A percentile compares a stretch with the other conserved stretches of the same genome.
These are phyloP conservation scores for Platanthera zijinensis DNA, from an alignment of 106 monocot species.

Conservation along the genomic window DNA sequence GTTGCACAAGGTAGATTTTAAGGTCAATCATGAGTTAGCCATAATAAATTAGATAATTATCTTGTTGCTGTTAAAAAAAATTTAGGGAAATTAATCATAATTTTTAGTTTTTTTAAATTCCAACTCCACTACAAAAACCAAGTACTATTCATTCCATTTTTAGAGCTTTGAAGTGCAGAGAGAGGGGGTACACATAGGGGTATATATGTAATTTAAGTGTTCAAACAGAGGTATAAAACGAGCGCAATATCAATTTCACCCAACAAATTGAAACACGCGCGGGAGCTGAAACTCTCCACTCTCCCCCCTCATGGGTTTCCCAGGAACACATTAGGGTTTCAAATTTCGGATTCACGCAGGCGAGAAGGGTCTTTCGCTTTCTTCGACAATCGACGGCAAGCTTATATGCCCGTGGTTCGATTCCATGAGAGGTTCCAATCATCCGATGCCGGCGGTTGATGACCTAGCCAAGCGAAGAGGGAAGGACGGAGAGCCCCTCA, in stretches of 20 bases:
- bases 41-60: too few species aligned
- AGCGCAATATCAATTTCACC: background rate
- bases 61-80: too few species aligned
- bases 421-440: background rate
- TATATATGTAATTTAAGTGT: background rate
- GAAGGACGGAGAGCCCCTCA: constrained; percentile 17
- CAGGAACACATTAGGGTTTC: constrained; percentile 5
- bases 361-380: background rate
- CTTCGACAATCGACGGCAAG: background rate
- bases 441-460: constrained; percentile 24
- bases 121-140: too few species aligned
- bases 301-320: background rate
- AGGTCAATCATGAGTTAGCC: too few species aligned
- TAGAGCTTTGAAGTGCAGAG: background rate
- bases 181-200: background rate
- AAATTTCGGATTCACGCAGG: background rate
- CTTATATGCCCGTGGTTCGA: background rate
- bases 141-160: too few species aligned
- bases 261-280: background rate
- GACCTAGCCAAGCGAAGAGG: constrained; percentile 34
- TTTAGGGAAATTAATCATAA: too few species aligned
- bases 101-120: too few species aligned
- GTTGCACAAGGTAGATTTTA: too few species aligned
- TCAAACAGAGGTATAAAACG: background rate
- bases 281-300: background rate